Conservation (phyloP, 1,284 basidiomycete species). For the Pseudozyma thailandica region DNA sequence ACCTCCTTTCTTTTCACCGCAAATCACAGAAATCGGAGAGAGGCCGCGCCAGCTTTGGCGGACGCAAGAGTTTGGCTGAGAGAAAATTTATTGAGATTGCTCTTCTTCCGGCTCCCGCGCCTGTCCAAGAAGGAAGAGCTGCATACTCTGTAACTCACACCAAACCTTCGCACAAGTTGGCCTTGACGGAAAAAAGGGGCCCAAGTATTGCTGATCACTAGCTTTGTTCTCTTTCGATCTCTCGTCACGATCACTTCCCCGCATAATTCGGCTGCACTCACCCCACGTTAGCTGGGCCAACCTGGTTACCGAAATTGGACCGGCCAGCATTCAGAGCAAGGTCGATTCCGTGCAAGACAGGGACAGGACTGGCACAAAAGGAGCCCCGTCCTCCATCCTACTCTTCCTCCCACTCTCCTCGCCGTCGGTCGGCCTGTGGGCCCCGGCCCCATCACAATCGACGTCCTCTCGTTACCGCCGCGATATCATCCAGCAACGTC, state of each 20-base stretch:
- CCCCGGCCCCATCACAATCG: conserved; percentile 4
- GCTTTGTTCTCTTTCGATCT: conserved; percentile 37
- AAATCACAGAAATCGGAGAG: not conserved
- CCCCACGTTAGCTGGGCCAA: conserved; percentile 7
- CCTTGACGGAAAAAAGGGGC: not conserved
- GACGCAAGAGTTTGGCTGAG: not conserved
- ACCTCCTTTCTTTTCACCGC: conserved; percentile 21
- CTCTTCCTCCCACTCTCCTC: conserved; percentile 8
- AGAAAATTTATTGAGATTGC: conserved; percentile 43
- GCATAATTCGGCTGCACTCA: conserved; percentile 22
- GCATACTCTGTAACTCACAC: conserved; percentile 2
- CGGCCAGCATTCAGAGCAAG: not conserved
- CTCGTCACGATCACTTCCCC: conserved; percentile 51
- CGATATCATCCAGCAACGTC: not conserved
- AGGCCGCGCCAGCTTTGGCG: conserved; percentile 31
- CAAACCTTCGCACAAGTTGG: conserved; percentile 9
- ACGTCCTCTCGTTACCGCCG: not conserved
- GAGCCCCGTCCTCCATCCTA: not conserved
- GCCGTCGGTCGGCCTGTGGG: conserved; percentile 11
- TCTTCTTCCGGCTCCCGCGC: not conserved
- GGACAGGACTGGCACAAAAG: not conserved
- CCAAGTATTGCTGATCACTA: conserved; percentile 24
- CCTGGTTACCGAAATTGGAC: conserved; percentile 3
- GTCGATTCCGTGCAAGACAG: not conserved
- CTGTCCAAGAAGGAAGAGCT: no score